Evolutionary conservation across 2,329 filamentous ascomycete species (phyloP).

Genomic region (Paecilomyces fulvus): DNA sequence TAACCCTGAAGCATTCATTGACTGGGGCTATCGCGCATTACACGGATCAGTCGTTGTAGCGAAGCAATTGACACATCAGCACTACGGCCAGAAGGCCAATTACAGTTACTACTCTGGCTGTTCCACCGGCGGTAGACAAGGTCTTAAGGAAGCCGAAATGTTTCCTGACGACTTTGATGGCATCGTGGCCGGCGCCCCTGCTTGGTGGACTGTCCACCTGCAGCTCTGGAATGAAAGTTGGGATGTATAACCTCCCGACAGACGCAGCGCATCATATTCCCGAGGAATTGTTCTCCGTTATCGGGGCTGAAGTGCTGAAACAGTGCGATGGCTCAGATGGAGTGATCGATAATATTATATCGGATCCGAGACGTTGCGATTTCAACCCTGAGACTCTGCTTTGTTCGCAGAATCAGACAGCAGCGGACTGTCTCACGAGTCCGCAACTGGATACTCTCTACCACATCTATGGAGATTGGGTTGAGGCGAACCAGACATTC

Average conservation of each 20-base stretch:
- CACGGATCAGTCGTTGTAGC: constrained; percentile 1
- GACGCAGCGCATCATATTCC: constrained; percentile 18
- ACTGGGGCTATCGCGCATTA: constrained; percentile 32
- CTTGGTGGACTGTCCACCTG: constrained; percentile 45
- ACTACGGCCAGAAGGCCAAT: neutral
- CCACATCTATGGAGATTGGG: neutral
- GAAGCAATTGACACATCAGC: neutral
- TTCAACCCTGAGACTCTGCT: constrained; percentile 29
- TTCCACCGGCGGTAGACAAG: constrained; percentile 10
- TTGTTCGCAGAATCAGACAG: constrained; percentile 6
- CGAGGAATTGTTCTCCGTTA: constrained; percentile 13
- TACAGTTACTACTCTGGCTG: constrained; percentile 8
- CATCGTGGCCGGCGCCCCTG: constrained; percentile 41
- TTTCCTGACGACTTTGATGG: constrained; percentile 52
- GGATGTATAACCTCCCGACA: constrained; percentile 16
- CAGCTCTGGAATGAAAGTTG: constrained; percentile 31
- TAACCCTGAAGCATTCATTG: constrained; percentile 24
- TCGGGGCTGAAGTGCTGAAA: neutral
- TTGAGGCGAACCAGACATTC: neutral
- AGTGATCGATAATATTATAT: constrained; percentile 40
- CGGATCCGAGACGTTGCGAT: constrained; percentile 38
- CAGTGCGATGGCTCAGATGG: neutral
- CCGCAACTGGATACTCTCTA: neutral
- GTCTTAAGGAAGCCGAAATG: constrained; percentile 33
- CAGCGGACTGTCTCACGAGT: neutral